These are phyloP conservation scores for Bruguiera sexangula DNA, from an alignment of 345 rosid genomes.

Conservation along the genomic window DNA sequence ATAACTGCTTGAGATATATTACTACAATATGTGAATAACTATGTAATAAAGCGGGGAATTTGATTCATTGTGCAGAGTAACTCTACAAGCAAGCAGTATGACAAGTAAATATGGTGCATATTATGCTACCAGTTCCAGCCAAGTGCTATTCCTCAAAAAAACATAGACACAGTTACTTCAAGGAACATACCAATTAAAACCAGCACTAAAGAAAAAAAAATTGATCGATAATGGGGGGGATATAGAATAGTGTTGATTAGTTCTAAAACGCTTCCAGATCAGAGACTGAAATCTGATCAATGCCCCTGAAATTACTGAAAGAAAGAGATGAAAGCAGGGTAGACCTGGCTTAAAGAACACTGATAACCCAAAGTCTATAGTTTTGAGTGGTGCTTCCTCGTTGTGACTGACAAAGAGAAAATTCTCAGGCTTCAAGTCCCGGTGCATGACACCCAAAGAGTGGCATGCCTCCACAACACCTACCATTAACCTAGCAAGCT, in stretches of 20 bases:
- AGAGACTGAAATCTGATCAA: neutral
- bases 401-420: constrained; percentile 65
- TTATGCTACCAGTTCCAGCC: no score
- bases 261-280: neutral
- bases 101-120: no score
- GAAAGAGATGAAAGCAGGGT: neutral
- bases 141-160: no score
- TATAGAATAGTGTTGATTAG: neutral
- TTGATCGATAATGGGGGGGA: no score
- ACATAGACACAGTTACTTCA: no score
- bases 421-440: constrained; percentile 98
- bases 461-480: constrained; percentile 91
- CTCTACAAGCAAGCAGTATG: no score
- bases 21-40: no score
- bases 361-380: constrained; percentile 93
- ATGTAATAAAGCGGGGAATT: no score
- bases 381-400: constrained; percentile 74
- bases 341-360: constrained; percentile 88
- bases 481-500: constrained; percentile 71
- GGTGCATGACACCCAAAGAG: constrained; percentile 96
- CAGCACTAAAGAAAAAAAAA: no score
- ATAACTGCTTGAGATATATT: no score
- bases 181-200: no score
- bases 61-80: no score
- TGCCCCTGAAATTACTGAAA: neutral